Evolutionary conservation across 129 eudicot genomes (phyloP).

Genomic region (Escallonia herrerae): DNA sequence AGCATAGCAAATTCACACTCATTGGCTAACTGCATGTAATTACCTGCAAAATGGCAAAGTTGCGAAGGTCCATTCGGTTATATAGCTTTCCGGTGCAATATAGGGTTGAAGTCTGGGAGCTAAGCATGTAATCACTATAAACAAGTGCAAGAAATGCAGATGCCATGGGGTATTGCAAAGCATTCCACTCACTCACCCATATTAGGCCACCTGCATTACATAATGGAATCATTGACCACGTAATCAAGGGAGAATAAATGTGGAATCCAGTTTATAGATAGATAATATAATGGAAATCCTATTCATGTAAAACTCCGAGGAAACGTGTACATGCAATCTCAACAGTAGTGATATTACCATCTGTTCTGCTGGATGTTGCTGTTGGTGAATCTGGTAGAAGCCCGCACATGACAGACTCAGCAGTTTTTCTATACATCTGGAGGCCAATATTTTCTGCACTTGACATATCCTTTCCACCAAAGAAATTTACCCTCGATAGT

Average conservation of each 20-base stretch:
- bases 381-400: slow-evolving; percentile 43
- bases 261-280: too few species aligned
- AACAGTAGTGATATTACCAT: slow-evolving; percentile 9
- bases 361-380: slow-evolving; percentile 28
- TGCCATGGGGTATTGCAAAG: slow-evolving; percentile 51
- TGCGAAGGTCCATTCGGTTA: slow-evolving; percentile 39
- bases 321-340: too few species aligned
- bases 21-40: too few species aligned
- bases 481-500: slow-evolving; percentile 58
- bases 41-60: slow-evolving; percentile 60
- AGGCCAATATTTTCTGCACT: slow-evolving; percentile 39
- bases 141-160: slow-evolving; percentile 50
- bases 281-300: too few species aligned
- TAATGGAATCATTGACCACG: too few species aligned
- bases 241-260: too few species aligned
- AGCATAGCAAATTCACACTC: too few species aligned
- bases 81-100: slow-evolving; percentile 52
- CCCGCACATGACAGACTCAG: slow-evolving; percentile 57
- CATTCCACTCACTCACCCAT: slow-evolving; percentile 63
- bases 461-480: slow-evolving; percentile 34
- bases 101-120: slow-evolving; percentile 38
- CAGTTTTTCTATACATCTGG: slow-evolving; percentile 59
- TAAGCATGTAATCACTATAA: slow-evolving; percentile 70
- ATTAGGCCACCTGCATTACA: slow-evolving; percentile 52
- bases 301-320: too few species aligned